Conservation (phyloP, 1,284 basidiomycete genomes). For the Microbotryum scabiosae region DNA sequence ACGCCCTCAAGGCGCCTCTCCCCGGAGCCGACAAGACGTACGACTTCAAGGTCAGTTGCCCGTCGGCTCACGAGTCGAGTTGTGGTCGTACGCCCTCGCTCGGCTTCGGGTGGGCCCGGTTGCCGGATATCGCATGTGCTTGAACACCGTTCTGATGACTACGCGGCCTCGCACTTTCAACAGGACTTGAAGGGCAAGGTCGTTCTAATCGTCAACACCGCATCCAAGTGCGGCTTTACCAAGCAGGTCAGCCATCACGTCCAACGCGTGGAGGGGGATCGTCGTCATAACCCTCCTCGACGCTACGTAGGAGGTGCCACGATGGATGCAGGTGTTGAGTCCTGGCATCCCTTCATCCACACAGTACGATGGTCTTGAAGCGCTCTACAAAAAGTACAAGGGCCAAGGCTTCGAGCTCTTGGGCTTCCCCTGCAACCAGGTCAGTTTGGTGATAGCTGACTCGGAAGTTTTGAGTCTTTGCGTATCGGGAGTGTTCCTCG, state of each 20-base stretch:
- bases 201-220: slow-evolving; percentile 49
- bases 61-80: too few relatives aligned
- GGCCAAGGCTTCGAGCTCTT: slow-evolving; percentile 43
- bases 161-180: neutral
- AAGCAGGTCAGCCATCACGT: neutral
- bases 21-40: slow-evolving; percentile 21
- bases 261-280: slow-evolving; percentile 7
- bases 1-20: slow-evolving; percentile 39
- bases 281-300: neutral
- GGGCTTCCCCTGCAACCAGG: slow-evolving; percentile 20
- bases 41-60: slow-evolving; percentile 10
- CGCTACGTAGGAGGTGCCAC: neutral
- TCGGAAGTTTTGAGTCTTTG: neutral
- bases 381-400: slow-evolving; percentile 46
- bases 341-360: neutral
- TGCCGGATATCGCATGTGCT: too few relatives aligned
- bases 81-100: too few relatives aligned
- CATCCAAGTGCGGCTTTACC: slow-evolving; percentile 41
- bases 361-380: slow-evolving; percentile 6
- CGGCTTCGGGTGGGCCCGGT: too few relatives aligned
- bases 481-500: neutral
- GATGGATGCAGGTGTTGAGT: neutral
- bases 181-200: slow-evolving; percentile 46
- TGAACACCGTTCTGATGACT: too few relatives aligned
- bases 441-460: neutral